Evolutionary conservation across 495 filamentous ascomycete species (phyloP).

Genomic region (Aspergillus bridgeri): DNA sequence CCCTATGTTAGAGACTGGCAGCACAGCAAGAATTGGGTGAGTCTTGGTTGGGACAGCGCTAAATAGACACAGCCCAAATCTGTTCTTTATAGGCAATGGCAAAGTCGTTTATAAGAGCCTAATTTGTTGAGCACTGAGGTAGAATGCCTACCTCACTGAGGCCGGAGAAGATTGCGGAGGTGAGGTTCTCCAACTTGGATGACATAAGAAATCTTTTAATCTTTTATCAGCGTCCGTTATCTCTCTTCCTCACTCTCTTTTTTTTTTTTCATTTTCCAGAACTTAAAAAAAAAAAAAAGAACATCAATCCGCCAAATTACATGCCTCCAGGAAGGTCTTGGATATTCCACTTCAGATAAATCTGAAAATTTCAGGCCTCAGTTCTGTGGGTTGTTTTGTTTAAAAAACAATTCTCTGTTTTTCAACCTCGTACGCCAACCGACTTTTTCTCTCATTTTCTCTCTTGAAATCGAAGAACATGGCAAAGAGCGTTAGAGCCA

Average conservation of each 20-base stretch:
- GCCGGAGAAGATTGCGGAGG: conserved; percentile 19
- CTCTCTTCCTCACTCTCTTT: conserved; percentile 3
- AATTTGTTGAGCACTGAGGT: background rate
- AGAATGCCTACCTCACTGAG: background rate
- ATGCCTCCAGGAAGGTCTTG: background rate
- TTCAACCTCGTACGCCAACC: too few relatives aligned
- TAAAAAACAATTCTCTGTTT: too few relatives aligned
- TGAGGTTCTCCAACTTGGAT: conserved; percentile 31
- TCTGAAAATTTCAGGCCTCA: too few relatives aligned
- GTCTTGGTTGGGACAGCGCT: background rate
- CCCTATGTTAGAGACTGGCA: background rate
- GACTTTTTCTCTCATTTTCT: background rate
- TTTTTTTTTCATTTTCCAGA: background rate
- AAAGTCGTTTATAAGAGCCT: background rate
- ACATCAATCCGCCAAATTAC: conserved; percentile 13
- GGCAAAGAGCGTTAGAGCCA: conserved; percentile 79
- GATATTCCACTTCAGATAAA: too few relatives aligned
- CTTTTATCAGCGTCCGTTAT: background rate
- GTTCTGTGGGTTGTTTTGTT: too few relatives aligned
- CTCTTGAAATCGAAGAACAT: conserved; percentile 38
- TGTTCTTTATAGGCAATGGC: background rate
- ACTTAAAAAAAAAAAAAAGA: conserved; percentile 19
- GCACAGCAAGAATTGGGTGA: background rate
- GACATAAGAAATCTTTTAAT: conserved; percentile 35
- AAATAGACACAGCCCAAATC: background rate